Evolutionary conservation across 1,139 yeast species (phyloP).

Genomic region (Debaryomyces sp.): DNA sequence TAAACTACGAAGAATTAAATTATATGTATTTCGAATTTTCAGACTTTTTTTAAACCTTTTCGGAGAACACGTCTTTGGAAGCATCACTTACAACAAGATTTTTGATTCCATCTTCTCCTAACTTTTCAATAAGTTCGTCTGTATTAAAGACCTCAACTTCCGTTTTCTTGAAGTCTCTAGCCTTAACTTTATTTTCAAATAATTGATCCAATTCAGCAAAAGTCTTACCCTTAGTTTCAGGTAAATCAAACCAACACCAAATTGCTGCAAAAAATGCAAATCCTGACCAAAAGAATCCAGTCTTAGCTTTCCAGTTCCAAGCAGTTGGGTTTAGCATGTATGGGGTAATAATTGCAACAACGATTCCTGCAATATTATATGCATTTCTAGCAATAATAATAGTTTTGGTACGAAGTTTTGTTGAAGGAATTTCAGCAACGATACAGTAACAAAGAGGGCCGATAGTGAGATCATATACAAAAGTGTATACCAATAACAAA

Average conservation of each 20-base stretch:
- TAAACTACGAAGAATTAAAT: not conserved
- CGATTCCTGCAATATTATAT: constrained; percentile 47
- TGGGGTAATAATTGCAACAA: constrained; percentile 51
- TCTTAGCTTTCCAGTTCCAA: constrained; percentile 61
- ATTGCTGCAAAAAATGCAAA: constrained; percentile 37
- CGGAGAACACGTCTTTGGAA: not conserved
- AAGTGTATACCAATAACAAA: constrained; percentile 48
- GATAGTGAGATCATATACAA: constrained; percentile 53
- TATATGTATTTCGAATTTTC: not conserved
- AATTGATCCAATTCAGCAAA: constrained; percentile 61
- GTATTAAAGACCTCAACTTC: constrained; percentile 35
- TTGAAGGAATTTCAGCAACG: constrained; percentile 59
- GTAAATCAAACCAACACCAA: constrained; percentile 58
- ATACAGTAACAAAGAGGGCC: constrained; percentile 64
- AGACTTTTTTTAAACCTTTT: not conserved
- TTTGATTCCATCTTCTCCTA: constrained; percentile 40
- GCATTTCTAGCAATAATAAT: constrained; percentile 57
- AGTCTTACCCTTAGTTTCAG: constrained; percentile 61
- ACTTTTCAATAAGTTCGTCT: constrained; percentile 35
- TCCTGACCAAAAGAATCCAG: constrained; percentile 62
- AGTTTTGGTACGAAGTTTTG: constrained; percentile 57
- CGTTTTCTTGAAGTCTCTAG: constrained; percentile 43
- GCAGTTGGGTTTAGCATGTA: constrained; percentile 61
- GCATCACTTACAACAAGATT: constrained; percentile 27
- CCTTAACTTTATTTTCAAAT: constrained; percentile 44